Evolutionary conservation across 2,329 filamentous ascomycete genomes (phyloP), one percentile per base, ranked within the genome.

Genomic region (Bipolaris bicolor): DNA sequence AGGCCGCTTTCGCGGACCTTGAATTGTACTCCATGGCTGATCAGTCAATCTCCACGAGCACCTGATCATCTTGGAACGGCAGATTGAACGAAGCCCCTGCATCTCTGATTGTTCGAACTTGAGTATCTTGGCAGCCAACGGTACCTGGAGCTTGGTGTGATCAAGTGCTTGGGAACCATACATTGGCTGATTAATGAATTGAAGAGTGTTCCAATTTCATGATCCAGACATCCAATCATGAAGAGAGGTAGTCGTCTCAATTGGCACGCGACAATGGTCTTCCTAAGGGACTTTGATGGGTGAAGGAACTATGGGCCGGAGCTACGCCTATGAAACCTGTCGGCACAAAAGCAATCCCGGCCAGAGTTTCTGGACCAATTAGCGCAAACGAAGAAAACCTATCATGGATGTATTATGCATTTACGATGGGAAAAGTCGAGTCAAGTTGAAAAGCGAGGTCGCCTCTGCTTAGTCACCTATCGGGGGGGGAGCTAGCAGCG

Each of bases 381-480:
- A 43, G 22, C 4, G 7, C 13, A 5, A n/a, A 13, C 22, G 3
- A 5, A 43, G 6, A 26, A 22, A n/a, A 26, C 9, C 15, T 11
- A 9, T 5, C 2, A n/a, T n/a, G 7, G 16, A 15, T 2, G 20
- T 3, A n/a, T n/a, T 13, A 2, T 11, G 29, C 29, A 13, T 31
- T 31, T 13, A 9, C 18, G 5, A 29, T 5, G 10, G 26, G 10
- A 15, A 45, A 40, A 7, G 4, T 40, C 3, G 46, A 31, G 29
- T 31, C 29, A 11, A 31, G 7, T 5, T 31, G 4, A 15, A 16
- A 41, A 15, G 36, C 13, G 49, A 36, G 22, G 50, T 47, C 29
- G 6, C 5, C 7, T 15, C 5, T 22, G 55, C 55, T 58, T 58
- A 50, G 55, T 57, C 55, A 49, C 26, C 40, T 57, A 55, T 55